phyloP scores from a whole-genome alignment of 192 early-diverging fungal genomes.

The Rhizoclosmatium sp. region DNA sequence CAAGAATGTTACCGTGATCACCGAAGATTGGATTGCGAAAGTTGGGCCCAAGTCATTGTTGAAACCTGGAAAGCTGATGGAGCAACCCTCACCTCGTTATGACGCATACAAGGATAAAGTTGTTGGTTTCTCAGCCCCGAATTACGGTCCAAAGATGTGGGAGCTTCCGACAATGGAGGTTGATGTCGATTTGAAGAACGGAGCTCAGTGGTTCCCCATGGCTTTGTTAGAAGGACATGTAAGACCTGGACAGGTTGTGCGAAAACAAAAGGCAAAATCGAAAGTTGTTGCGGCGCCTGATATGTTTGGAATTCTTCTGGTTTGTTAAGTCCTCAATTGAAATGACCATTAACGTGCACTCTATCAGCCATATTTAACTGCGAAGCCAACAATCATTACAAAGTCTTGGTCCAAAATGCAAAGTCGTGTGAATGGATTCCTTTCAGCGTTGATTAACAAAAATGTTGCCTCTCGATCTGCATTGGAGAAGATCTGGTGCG shows the following conservation, averaged over 20 bases:
- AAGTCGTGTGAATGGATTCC: conserved; percentile 44
- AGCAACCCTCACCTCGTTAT: conserved; percentile 79
- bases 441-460: conserved; percentile 41
- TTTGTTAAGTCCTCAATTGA: neutral
- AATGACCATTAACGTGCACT: neutral
- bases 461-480: conserved; percentile 32
- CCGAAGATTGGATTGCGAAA: conserved; percentile 82
- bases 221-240: conserved; percentile 60
- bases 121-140: conserved; percentile 51
- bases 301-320: conserved; percentile 38
- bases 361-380: conserved; percentile 44
- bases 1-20: conserved; percentile 79
- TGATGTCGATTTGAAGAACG: conserved; percentile 39
- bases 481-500: conserved; percentile 51
- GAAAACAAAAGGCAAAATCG: conserved; percentile 21
- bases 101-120: conserved; percentile 47
- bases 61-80: conserved; percentile 75
- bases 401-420: conserved; percentile 56
- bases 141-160: conserved; percentile 63
- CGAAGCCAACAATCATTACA: conserved; percentile 53
- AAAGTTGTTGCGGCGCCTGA: conserved; percentile 14
- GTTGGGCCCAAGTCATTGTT: conserved; percentile 76
- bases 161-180: conserved; percentile 54
- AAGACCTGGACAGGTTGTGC: conserved; percentile 19
- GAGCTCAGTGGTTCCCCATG: conserved; percentile 54